Evolutionary conservation across 805 yeast species (phyloP), one percentile per base, ranked within the genome.

Genomic region (Candida chauliodis): DNA sequence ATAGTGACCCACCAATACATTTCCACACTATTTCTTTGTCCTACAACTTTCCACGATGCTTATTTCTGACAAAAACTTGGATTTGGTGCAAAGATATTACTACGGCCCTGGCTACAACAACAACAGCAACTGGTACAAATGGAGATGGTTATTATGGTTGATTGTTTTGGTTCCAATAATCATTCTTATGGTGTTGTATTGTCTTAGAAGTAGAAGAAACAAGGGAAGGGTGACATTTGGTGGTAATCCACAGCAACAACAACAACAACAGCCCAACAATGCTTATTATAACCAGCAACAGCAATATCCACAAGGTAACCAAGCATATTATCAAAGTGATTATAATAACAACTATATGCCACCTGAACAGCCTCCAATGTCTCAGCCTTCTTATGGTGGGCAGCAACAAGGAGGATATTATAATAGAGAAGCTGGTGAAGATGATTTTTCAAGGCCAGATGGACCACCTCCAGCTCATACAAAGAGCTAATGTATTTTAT

Each of bases 381-480:
- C 34, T 4, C 36, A 21, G 14, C 30, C 31, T 16, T n/a, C 29
- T n/a, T 18, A 28, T 18, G 36, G 30, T 11, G 29, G 30, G 10
- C 35, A 31, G 13, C 30, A 27, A 18, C 33, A 27, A 31, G 28
- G 21, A 21, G 39, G 39, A n/a, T n/a, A 20, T 8, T 25, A 18
- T 31, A 28, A 36, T 15, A 17, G 13, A 18, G 21, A 14, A 7
- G 34, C 14, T 5, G 16, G 10, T 13, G 33, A 16, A n/a, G 40
- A 30, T 5, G 39, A 29, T 6, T 30, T 15, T 20, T 23, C 36
- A 30, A 24, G 36, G 15, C 40, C 40, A 5, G 21, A 30, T 9
- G 40, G 40, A 4, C 40, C 40, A 3, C 40, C 40, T 30, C 40
- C 40, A 3, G 40, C 36, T 15, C 40, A 37, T 21, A 30, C 35